Evolutionary conservation across 2,329 filamentous ascomycete genomes (phyloP), one percentile per base, ranked within the genome.

Genomic region (Penicillium sumatraense): DNA sequence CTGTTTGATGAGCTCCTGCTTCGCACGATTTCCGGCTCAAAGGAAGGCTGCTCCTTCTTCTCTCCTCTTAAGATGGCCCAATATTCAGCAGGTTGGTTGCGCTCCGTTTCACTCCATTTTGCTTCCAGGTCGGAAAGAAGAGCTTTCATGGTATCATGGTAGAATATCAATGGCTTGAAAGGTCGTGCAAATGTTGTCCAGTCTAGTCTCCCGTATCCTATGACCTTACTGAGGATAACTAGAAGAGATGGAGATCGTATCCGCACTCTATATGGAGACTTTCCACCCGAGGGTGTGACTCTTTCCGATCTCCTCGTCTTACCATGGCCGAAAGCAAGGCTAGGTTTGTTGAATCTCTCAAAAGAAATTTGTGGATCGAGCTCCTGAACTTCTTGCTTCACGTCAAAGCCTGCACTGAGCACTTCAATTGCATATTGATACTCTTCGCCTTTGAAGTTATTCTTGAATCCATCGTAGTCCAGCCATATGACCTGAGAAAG

Each of bases 341-440:
- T 9, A 7, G 38, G 20, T 9, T 41, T 24, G 13, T 11, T 41
- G 16, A 14, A 13, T 35, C 2, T 3, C 2, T 24, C 38, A 20
- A 41, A 41, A 7, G 20, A 24, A 21, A 41, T 2, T 13, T 23
- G 21, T n/a, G 38, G 11, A 23, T 8, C 14, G 29, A 18, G 18
- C 24, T 48, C 45, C 20, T 48, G n/a, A 18, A 48, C 16, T 11
- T 48, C 27, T 21, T 23, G 6, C 29, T 35, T 48, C n/a, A 48
- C 10, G 20, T 48, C 45, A 35, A 48, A 48, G 3, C 45, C 45
- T 14, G 45, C 45, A 18, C n/a, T 36, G 18, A 48, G 45, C 5
- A 48, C 45, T 31, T 48, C 45, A 21, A 48, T 48, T 11, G 45
- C 45, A 23, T 35, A 48, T 48, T 48, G 45, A 35, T 36, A 33